Base-by-base conservation (phyloP, 2,329 filamentous ascomycete genomes). In the Aspergillus sp. region DNA sequence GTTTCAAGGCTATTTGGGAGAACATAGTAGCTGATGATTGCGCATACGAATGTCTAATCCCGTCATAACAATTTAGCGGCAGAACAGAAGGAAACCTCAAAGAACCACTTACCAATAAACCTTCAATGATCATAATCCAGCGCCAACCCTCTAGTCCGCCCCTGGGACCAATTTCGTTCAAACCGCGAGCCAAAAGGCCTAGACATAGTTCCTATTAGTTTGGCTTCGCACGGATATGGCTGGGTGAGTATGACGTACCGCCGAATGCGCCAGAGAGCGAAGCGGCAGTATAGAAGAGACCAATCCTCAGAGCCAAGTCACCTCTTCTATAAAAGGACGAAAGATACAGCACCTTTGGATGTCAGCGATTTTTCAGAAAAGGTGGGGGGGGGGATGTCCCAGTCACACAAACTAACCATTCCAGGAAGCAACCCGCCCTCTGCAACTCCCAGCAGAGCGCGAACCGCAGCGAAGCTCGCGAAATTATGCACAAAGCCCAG, bases 381-480 rank as follows among this genome's bases (percentile, higher is more conserved):
- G 20, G 20, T 9, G 9, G 8, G 20, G 27, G 9, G 8, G 3
- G 3, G 11, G 11, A 48, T 1, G 17, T 2, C 13, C 44, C 17
- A n/a, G 50, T 9, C 41, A 13, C 5, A 13, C 46, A 40, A 7
- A 63, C 71, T 52, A 65, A 84, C 82, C 75, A 89, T 89, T 47
- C 86, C 87, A 0, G 87, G 87, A 2, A 89, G 72, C 37, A 89
- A 71, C 0, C 86, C 87, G 40, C 85, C 86, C 70, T 89, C 87
- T 0, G 83, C 82, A 4, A 86, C 63, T 8, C 87, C 87, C 5
- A 89, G 75, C 33, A 89, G 67, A 7, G 84, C 84, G 17, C 86
- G 80, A 13, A 87, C 83, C 7, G 80, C 82, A 3, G 85, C 78
- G 54, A 89, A 88, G n/a, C 82, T 80, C 7, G 78, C 78, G 61